These are phyloP conservation scores for Neonectria neomacrospora DNA, from an alignment of 2,329 filamentous ascomycete species.

Conservation along the genomic window DNA sequence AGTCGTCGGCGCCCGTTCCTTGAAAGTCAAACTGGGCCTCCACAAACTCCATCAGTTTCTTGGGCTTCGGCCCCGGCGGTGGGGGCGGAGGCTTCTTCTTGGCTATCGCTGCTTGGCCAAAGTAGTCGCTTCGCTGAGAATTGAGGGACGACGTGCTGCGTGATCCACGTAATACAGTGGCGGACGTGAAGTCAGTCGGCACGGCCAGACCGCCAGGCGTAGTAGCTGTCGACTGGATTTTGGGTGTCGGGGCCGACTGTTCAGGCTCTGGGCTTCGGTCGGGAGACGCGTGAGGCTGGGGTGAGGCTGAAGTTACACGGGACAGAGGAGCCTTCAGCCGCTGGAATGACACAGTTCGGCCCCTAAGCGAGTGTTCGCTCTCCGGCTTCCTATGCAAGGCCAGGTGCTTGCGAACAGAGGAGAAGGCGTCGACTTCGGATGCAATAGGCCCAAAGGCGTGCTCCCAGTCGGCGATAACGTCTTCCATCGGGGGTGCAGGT, in stretches of 20 bases:
- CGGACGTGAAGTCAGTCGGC: slow-evolving; percentile 28
- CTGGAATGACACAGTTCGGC: slow-evolving; percentile 10
- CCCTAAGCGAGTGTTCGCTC: slow-evolving; percentile 1
- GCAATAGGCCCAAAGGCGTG: slow-evolving; percentile 18
- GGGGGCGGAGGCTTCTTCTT: slow-evolving; percentile 30
- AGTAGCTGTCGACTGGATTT: slow-evolving; percentile 12
- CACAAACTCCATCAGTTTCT: slow-evolving; percentile 19
- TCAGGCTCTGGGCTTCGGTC: slow-evolving; percentile 1
- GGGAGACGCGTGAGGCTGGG: slow-evolving; percentile 3
- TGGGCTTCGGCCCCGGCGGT: slow-evolving; percentile 22
- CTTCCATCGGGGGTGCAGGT: slow-evolving; percentile 21
- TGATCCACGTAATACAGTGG: slow-evolving; percentile 19
- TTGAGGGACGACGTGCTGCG: slow-evolving; percentile 14
- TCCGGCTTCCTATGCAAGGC: background rate
- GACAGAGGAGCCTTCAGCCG: slow-evolving; percentile 2
- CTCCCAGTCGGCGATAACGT: slow-evolving; percentile 23
- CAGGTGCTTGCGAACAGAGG: slow-evolving; percentile 19
- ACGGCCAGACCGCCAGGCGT: slow-evolving; percentile 8
- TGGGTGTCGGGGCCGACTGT: slow-evolving; percentile 3
- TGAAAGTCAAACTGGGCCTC: slow-evolving; percentile 28
- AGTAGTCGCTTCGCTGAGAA: slow-evolving; percentile 17
- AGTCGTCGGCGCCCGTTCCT: slow-evolving; percentile 22
- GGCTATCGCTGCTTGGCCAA: slow-evolving; percentile 16
- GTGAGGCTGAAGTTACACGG: slow-evolving; percentile 23
- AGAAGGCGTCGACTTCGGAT: slow-evolving; percentile 16